Conservation (phyloP, 306 rosid genomes). For the Dryas alaskensis region DNA sequence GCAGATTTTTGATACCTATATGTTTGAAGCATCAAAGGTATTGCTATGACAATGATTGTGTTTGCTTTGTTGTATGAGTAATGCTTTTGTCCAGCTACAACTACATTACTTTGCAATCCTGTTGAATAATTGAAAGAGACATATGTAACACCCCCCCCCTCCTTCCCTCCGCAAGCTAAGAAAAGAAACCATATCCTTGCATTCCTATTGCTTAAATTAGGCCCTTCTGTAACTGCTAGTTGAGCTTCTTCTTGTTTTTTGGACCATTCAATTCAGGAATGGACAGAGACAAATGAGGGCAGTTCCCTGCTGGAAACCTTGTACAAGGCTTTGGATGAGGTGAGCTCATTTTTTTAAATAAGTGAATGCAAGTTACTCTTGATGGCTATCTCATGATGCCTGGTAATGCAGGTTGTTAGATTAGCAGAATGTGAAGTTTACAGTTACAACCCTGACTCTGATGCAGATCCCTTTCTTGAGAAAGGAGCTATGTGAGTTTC, state of each 20-base stretch:
- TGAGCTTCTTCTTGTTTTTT: conserved; percentile 23
- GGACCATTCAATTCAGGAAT: conserved; percentile 60
- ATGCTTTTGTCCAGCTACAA: background rate
- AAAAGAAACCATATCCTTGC: no score
- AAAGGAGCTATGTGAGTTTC: conserved; percentile 74
- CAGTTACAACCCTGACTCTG: conserved; percentile 76
- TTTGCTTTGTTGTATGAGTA: conserved; percentile 13
- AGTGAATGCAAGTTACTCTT: conserved; percentile 21
- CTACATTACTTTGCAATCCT: background rate
- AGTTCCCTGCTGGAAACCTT: conserved; percentile 62
- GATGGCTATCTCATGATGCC: conserved; percentile 33
- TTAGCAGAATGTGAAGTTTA: conserved; percentile 77
- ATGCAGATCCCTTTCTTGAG: conserved; percentile 73
- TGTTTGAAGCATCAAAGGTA: conserved; percentile 97
- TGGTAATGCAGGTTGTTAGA: conserved; percentile 69
- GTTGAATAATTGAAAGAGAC: no score
- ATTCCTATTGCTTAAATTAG: no score
- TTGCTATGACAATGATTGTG: background rate
- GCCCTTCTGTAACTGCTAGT: no score
- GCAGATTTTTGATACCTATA: conserved; percentile 76
- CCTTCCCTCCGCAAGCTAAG: no score
- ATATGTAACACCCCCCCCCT: no score
- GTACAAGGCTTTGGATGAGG: conserved; percentile 91
- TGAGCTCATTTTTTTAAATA: conserved; percentile 24
- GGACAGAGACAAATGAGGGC: conserved; percentile 78